phyloP scores from a whole-genome alignment of 768 basidiomycete genomes.

The Mycena haematopus region DNA sequence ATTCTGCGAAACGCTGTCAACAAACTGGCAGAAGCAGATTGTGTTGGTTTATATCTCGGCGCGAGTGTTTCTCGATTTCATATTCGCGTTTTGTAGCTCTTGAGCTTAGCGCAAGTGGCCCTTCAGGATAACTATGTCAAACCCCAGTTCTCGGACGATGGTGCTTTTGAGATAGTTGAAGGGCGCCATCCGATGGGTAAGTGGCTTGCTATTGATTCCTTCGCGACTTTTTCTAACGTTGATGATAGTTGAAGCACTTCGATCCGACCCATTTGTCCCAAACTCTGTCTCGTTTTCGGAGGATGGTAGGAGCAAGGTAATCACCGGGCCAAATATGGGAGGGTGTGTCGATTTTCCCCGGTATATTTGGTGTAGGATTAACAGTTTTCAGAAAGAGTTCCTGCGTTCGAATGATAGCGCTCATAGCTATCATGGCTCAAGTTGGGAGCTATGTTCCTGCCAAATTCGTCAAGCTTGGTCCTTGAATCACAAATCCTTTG shows the following conservation, averaged over 20 bases:
- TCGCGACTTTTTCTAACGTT: background rate
- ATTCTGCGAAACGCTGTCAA: conserved; percentile 77
- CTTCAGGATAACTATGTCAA: conserved; percentile 77
- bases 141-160: conserved; percentile 70
- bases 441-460: conserved; percentile 96
- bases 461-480: conserved; percentile 68
- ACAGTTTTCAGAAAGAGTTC: conserved; percentile 72
- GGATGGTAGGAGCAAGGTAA: conserved; percentile 74
- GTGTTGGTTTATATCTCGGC: conserved; percentile 42
- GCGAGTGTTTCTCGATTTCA: background rate
- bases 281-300: conserved; percentile 60
- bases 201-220: background rate
- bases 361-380: background rate
- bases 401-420: conserved; percentile 77
- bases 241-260: conserved; percentile 65
- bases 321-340: conserved; percentile 90
- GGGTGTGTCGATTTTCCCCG: conserved; percentile 46
- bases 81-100: conserved; percentile 42
- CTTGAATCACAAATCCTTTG: too few species aligned
- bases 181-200: conserved; percentile 90
- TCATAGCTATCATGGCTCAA: conserved; percentile 85
- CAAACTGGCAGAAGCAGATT: conserved; percentile 85
- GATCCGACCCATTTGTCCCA: conserved; percentile 84
- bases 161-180: conserved; percentile 73
- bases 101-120: conserved; percentile 83